Evolutionary conservation across 805 yeast species (phyloP).

Genomic region (Candida oleophila): DNA sequence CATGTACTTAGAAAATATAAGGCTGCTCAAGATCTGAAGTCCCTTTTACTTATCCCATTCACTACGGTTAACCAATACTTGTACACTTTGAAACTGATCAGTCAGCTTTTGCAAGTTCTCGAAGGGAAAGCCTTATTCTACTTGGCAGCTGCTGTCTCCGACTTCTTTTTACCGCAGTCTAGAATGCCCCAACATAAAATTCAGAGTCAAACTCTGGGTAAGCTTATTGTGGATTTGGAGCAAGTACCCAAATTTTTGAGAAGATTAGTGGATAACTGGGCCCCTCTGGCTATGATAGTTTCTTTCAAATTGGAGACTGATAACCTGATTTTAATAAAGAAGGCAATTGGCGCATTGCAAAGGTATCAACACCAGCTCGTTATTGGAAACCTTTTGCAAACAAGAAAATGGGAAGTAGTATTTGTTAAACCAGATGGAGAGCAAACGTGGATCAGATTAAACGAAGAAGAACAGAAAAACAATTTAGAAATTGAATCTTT

Average conservation of each 20-base stretch:
- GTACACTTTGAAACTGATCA: conserved; percentile 72
- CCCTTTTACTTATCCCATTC: conserved; percentile 75
- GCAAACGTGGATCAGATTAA: conserved; percentile 51
- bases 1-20: conserved; percentile 56
- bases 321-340: conserved; percentile 59
- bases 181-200: conserved; percentile 92
- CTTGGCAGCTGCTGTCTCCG: conserved; percentile 97
- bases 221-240: conserved; percentile 79
- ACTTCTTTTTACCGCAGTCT: conserved; percentile 86
- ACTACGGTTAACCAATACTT: conserved; percentile 94
- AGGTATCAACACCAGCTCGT: conserved; percentile 92
- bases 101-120: conserved; percentile 54
- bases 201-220: conserved; percentile 79
- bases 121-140: conserved; percentile 70
- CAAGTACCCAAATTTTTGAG: conserved; percentile 95
- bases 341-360: conserved; percentile 75
- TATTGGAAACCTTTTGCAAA: conserved; percentile 87
- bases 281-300: conserved; percentile 90
- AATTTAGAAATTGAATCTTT: conserved; percentile 70
- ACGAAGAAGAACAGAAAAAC: conserved; percentile 36
- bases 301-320: conserved; percentile 96
- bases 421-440: conserved; percentile 60
- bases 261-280: conserved; percentile 90
- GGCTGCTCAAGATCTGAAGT: conserved; percentile 47
- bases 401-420: conserved; percentile 84